phyloP scores from a whole-genome alignment of 148 eudicot species.

The Beta vulgaris region DNA sequence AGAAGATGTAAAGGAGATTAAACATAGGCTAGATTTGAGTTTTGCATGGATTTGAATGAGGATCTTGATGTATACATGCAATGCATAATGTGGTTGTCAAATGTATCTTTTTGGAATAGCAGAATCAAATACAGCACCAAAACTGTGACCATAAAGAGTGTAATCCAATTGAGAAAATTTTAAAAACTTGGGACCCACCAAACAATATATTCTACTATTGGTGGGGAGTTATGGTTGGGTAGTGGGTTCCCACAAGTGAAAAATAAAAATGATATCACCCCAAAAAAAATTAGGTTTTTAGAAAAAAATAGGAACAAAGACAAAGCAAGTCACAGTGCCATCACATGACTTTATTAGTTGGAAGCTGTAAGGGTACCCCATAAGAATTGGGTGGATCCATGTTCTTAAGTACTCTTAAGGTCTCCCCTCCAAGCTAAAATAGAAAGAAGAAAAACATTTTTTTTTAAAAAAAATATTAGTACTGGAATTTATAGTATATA shows the following conservation, averaged over 20 bases:
- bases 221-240: slow-evolving; percentile 27
- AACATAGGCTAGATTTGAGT: slow-evolving; percentile 3
- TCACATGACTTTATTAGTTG: slow-evolving; percentile 70
- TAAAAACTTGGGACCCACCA: slow-evolving; percentile 14
- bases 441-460: too few species aligned
- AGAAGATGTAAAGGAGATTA: not conserved
- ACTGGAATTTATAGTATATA: not conserved
- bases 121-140: slow-evolving; percentile 22
- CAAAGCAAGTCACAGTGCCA: slow-evolving; percentile 42
- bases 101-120: slow-evolving; percentile 5
- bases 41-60: slow-evolving; percentile 6
- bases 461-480: too few species aligned
- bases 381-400: slow-evolving; percentile 66
- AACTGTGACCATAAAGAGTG: slow-evolving; percentile 17
- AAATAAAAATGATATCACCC: slow-evolving; percentile 11
- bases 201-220: slow-evolving; percentile 32
- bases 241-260: slow-evolving; percentile 28
- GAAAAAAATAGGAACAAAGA: slow-evolving; percentile 37
- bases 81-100: slow-evolving; percentile 20
- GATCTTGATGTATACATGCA: not conserved
- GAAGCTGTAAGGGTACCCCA: slow-evolving; percentile 43
- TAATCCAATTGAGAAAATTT: slow-evolving; percentile 25
- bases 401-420: slow-evolving; percentile 38
- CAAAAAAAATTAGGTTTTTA: slow-evolving; percentile 6
- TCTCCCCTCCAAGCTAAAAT: not conserved